Evolutionary conservation across 306 rosid genomes (phyloP).

Genomic region (Luffa acutangula): DNA sequence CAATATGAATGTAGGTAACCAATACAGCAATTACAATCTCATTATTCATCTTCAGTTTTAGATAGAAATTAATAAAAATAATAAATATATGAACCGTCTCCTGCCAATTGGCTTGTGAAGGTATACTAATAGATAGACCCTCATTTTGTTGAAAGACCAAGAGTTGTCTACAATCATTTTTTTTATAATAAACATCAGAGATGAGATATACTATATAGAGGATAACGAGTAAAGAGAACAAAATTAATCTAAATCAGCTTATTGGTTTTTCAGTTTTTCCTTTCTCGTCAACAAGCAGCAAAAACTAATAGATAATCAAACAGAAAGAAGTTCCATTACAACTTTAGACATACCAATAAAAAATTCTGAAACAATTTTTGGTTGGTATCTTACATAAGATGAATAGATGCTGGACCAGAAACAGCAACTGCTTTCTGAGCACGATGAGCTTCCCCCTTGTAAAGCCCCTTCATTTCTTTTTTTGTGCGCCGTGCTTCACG

Average conservation of each 20-base stretch:
- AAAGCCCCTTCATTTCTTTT: conserved; percentile 76
- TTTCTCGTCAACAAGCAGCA: background rate
- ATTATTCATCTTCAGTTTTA: background rate
- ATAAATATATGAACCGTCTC: background rate
- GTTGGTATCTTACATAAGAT: conserved; percentile 39
- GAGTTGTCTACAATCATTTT: background rate
- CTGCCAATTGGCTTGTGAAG: background rate
- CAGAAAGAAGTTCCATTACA: background rate
- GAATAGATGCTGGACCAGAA: conserved; percentile 71
- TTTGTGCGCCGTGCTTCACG: conserved; percentile 71
- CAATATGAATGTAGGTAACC: background rate
- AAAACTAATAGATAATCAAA: background rate
- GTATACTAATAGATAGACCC: background rate
- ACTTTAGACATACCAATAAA: background rate
- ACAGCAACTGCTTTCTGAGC: conserved; percentile 80
- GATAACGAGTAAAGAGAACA: background rate
- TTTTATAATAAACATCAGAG: no score
- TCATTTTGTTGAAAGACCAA: background rate
- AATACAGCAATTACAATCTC: background rate
- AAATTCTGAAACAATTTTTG: background rate
- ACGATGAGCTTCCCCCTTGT: conserved; percentile 56
- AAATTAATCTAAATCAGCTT: background rate
- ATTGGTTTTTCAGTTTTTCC: background rate
- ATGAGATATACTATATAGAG: no score
- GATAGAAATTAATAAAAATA: background rate